These are phyloP conservation scores for Aspergillus caelatus DNA, from an alignment of 2,329 filamentous ascomycete genomes.

Conservation along the genomic window DNA sequence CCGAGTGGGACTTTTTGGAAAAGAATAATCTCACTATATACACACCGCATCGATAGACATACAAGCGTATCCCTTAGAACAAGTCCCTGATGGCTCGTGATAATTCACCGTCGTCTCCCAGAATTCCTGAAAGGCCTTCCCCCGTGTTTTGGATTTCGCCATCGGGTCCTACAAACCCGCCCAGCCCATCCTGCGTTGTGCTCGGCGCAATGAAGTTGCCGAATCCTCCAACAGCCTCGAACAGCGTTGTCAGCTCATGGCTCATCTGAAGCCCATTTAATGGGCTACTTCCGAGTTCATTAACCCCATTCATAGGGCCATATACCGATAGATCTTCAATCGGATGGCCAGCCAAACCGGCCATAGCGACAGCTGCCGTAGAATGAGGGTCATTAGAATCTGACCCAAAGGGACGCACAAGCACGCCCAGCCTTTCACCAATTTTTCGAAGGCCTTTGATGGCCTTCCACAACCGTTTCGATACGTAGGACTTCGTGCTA, in stretches of 20 bases:
- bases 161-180: conserved; percentile 41
- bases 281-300: conserved; percentile 56
- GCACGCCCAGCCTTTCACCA: conserved; percentile 62
- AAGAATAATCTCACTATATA: neutral
- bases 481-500: conserved; percentile 63
- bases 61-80: conserved; percentile 48
- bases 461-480: conserved; percentile 65
- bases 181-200: conserved; percentile 39
- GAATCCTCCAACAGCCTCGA: conserved; percentile 64
- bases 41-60: neutral
- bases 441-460: conserved; percentile 66
- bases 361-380: conserved; percentile 67
- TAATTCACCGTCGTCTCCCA: conserved; percentile 62
- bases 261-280: conserved; percentile 62
- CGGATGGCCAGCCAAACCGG: conserved; percentile 64
- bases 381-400: conserved; percentile 60
- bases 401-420: conserved; percentile 40
- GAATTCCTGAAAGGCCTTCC: conserved; percentile 46
- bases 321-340: conserved; percentile 61
- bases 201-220: conserved; percentile 41
- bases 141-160: conserved; percentile 47
- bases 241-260: conserved; percentile 63
- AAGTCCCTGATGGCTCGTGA: conserved; percentile 62
- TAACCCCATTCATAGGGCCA: conserved; percentile 37
- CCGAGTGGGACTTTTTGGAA: neutral